These are phyloP conservation scores for Penicillium diatomitis DNA, from an alignment of 495 filamentous ascomycete genomes.

Conservation along the genomic window DNA sequence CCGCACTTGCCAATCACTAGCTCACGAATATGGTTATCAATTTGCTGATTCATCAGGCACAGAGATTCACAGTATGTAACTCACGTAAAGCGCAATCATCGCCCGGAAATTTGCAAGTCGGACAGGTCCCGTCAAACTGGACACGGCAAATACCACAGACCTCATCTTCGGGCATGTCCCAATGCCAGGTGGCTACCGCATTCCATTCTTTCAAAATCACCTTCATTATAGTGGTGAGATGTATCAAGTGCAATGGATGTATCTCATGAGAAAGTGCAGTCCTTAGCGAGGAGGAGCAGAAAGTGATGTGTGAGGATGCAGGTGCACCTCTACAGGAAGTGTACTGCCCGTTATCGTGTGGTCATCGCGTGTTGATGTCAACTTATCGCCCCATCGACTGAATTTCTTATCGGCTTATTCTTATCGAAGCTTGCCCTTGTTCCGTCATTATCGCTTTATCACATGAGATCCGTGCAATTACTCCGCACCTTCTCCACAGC, in stretches of 20 bases:
- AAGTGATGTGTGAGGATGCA: too few relatives aligned
- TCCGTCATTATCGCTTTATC: conserved; percentile 15
- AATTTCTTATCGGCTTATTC: not conserved
- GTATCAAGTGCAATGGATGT: not conserved
- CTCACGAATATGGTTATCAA: too few relatives aligned
- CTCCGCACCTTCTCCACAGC: conserved; percentile 14
- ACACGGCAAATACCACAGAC: conserved; percentile 98
- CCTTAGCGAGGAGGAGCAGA: too few relatives aligned
- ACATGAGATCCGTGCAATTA: conserved; percentile 16
- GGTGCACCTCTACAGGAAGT: too few relatives aligned
- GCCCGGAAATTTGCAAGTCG: conserved; percentile 94
- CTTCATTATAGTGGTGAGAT: conserved; percentile 58
- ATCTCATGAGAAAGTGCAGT: not conserved
- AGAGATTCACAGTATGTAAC: conserved; percentile 16
- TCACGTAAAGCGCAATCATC: conserved; percentile 88
- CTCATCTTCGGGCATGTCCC: conserved; percentile 96
- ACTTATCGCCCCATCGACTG: too few relatives aligned
- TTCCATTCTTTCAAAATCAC: conserved; percentile 89
- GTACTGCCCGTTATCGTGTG: too few relatives aligned
- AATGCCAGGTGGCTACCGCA: conserved; percentile 90
- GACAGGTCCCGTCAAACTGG: conserved; percentile 95
- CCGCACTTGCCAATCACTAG: conserved; percentile 91
- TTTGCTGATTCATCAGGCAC: too few relatives aligned
- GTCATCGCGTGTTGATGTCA: too few relatives aligned
- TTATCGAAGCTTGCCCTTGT: not conserved